A percentile compares a stretch with the other conserved stretches of the same genome.
Conservation (phyloP, 257 asterid genomes). For the Orobanche coerulescens region DNA sequence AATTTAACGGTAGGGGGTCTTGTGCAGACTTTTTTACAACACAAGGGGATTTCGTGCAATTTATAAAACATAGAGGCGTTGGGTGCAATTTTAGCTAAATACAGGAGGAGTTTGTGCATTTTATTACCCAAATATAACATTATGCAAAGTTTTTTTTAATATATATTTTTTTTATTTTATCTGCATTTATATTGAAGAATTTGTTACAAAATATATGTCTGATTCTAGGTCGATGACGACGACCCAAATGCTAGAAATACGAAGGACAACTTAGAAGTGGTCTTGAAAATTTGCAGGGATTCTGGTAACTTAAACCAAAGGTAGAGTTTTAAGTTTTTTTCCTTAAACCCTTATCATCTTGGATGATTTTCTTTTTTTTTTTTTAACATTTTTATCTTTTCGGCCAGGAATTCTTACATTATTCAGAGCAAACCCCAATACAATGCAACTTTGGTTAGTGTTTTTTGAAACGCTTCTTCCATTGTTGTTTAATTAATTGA, state of each 20-base stretch:
- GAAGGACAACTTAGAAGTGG: slow-evolving; percentile 47
- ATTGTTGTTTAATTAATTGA: neutral
- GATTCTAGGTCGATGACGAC: slow-evolving; percentile 48
- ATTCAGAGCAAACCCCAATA: slow-evolving; percentile 42
- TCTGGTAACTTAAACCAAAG: slow-evolving; percentile 54
- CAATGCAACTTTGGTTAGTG: slow-evolving; percentile 53
- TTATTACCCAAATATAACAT: no score
- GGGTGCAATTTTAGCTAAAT: no score
- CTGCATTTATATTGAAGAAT: no score
- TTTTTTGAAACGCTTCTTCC: neutral
- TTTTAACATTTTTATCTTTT: neutral
- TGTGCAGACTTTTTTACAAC: no score
- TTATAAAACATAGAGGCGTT: no score
- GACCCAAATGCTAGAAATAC: slow-evolving; percentile 87
- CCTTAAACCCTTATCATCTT: neutral
- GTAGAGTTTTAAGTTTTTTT: slow-evolving; percentile 25
- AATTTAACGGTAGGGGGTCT: no score
- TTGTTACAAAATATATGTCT: neutral
- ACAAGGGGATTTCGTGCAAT: no score
- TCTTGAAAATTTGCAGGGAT: slow-evolving; percentile 75
- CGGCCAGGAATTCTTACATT: slow-evolving; percentile 67
- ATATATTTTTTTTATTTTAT: no score
- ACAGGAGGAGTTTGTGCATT: no score
- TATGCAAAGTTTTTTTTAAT: no score
- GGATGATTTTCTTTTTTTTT: neutral